phyloP scores from a whole-genome alignment of 805 yeast species.

The Wickerhamiella spandovensis region DNA sequence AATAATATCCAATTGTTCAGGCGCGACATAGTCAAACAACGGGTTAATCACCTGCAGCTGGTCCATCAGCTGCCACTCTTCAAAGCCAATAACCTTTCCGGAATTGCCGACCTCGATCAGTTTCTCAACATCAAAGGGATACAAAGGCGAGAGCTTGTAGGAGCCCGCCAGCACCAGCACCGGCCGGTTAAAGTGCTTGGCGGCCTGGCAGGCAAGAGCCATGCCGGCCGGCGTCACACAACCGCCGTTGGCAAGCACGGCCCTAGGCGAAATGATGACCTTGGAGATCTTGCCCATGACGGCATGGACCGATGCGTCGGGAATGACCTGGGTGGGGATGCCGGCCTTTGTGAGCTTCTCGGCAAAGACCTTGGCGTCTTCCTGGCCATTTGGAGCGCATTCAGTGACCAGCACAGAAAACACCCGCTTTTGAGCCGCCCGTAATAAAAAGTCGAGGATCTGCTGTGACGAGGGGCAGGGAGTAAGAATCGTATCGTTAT shows the following conservation, averaged over 20 bases:
- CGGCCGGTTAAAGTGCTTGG: slow-evolving; percentile 90
- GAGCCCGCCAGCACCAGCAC: slow-evolving; percentile 91
- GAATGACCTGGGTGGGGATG: slow-evolving; percentile 79
- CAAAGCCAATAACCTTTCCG: slow-evolving; percentile 72
- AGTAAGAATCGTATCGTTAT: slow-evolving; percentile 53
- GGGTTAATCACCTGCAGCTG: slow-evolving; percentile 78
- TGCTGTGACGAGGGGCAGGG: slow-evolving; percentile 94
- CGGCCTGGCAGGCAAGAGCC: slow-evolving; percentile 87
- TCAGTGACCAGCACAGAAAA: slow-evolving; percentile 85
- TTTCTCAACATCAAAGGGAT: slow-evolving; percentile 77
- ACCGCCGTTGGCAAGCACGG: slow-evolving; percentile 95
- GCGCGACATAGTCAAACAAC: slow-evolving; percentile 77
- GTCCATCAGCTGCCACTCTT: slow-evolving; percentile 54
- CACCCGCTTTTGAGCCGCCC: slow-evolving; percentile 79
- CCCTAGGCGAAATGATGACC: slow-evolving; percentile 81
- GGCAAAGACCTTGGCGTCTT: slow-evolving; percentile 65
- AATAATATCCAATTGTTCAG: slow-evolving; percentile 86
- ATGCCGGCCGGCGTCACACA: slow-evolving; percentile 83
- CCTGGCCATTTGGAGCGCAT: slow-evolving; percentile 78
- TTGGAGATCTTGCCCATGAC: slow-evolving; percentile 96
- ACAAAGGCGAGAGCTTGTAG: slow-evolving; percentile 82
- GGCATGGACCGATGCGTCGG: slow-evolving; percentile 86
- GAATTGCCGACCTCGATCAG: slow-evolving; percentile 86
- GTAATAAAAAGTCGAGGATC: slow-evolving; percentile 69
- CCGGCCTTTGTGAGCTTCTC: slow-evolving; percentile 68